phyloP scores from a whole-genome alignment of 805 yeast species.

The Saccharomycopsis schoenii region DNA sequence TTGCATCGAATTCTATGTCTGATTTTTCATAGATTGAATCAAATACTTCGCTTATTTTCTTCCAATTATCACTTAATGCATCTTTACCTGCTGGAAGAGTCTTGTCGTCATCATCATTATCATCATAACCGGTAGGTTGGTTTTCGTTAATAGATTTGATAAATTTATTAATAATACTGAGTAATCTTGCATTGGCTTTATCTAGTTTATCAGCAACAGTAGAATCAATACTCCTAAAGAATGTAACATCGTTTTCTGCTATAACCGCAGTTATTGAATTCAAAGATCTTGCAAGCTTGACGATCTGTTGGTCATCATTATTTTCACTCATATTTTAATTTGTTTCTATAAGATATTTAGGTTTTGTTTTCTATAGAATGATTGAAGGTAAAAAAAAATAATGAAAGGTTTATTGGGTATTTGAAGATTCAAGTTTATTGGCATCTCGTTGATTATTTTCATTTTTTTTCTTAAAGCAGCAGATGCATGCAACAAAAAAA shows the following conservation, averaged over 20 bases:
- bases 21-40: conserved; percentile 70
- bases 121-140: not conserved
- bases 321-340: not conserved
- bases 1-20: conserved; percentile 54
- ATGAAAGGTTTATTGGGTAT: no score
- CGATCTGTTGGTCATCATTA: not conserved
- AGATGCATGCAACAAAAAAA: no score
- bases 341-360: not conserved
- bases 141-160: conserved; percentile 25
- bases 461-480: no score
- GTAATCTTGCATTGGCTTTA: conserved; percentile 29
- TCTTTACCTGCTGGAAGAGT: conserved; percentile 30
- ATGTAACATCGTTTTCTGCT: conserved; percentile 73
- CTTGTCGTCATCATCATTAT: conserved; percentile 24
- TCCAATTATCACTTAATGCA: conserved; percentile 46
- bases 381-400: no score
- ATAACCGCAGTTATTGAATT: conserved; percentile 23
- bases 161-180: conserved; percentile 38
- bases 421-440: no score
- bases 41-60: conserved; percentile 40
- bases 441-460: no score
- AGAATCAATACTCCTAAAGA: conserved; percentile 34
- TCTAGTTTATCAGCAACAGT: conserved; percentile 26
- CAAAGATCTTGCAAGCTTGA: not conserved
- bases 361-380: no score